Evolutionary conservation across 2,329 filamentous ascomycete genomes (phyloP).

Genomic region (Thelonectria discophora): DNA sequence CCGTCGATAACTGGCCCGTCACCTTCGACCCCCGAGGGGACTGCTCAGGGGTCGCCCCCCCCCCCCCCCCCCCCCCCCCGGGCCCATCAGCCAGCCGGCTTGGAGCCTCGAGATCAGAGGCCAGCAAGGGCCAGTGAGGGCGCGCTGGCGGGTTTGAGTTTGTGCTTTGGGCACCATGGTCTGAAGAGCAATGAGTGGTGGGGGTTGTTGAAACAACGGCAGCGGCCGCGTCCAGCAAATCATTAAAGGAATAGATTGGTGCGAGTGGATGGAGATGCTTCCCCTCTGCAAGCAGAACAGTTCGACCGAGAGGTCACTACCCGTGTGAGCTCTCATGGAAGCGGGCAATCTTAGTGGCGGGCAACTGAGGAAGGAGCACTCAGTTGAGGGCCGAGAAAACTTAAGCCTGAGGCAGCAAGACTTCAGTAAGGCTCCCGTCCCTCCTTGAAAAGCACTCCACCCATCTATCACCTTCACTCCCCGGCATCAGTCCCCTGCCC

Average conservation of each 20-base stretch:
- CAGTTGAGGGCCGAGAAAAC: not conserved
- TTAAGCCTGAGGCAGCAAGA: not conserved
- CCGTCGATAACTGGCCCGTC: conserved; percentile 4
- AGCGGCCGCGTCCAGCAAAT: not conserved
- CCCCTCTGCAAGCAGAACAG: not conserved
- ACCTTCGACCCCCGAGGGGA: not conserved
- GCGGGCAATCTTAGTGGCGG: no score
- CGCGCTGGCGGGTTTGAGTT: not conserved
- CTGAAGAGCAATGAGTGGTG: not conserved
- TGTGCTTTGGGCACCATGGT: conserved; percentile 3
- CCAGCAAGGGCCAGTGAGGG: not conserved
- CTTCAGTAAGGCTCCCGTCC: not conserved
- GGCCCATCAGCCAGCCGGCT: not conserved
- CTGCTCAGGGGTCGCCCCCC: not conserved
- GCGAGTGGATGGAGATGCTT: not conserved
- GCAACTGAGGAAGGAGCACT: not conserved
- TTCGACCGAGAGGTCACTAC: not conserved
- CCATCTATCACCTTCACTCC: conserved; percentile 1
- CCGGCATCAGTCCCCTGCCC: conserved; percentile 18
- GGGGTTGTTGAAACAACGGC: conserved; percentile 16
- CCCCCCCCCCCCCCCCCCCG: no score
- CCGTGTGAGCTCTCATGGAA: not conserved
- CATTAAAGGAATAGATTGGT: not conserved
- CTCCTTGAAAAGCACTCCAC: not conserved
- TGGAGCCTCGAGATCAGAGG: not conserved